These are phyloP conservation scores for Aphanomyces astaci DNA, from an alignment of 352 stramenopile species.

Conservation along the genomic window DNA sequence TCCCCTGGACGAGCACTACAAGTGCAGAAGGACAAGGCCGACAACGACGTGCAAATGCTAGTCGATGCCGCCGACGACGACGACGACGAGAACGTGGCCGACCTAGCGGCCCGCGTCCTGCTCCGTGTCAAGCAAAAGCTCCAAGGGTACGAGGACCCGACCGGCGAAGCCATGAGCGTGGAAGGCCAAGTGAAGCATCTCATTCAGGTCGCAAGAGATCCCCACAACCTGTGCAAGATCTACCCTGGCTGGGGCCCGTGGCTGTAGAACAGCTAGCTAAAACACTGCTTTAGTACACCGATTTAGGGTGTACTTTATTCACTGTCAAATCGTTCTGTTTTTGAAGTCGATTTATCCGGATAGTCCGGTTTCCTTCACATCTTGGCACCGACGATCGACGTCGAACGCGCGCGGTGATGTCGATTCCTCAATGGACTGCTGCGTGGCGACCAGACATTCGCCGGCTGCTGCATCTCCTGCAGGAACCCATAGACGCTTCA, in stretches of 20 bases:
- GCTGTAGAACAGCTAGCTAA: slow-evolving; percentile 46
- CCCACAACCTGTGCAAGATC: slow-evolving; percentile 92
- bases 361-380: slow-evolving; percentile 12
- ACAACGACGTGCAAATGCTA: slow-evolving; percentile 1
- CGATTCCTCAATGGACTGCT: slow-evolving; percentile 5
- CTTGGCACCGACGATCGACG: neutral
- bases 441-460: slow-evolving; percentile 13
- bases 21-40: slow-evolving; percentile 46
- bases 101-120: slow-evolving; percentile 90
- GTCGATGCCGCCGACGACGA: slow-evolving; percentile 31
- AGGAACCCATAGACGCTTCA: neutral
- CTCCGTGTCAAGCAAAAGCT: slow-evolving; percentile 97
- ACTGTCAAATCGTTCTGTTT: no score
- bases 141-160: slow-evolving; percentile 96
- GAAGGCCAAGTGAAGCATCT: slow-evolving; percentile 98
- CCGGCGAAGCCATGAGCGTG: slow-evolving; percentile 93
- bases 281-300: no score
- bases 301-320: no score
- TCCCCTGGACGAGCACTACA: slow-evolving; percentile 83
- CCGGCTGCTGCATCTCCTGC: neutral
- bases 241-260: slow-evolving; percentile 96
- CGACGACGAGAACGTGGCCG: slow-evolving; percentile 36
- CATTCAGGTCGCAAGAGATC: slow-evolving; percentile 93
- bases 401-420: neutral
- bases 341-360: slow-evolving; percentile 5